phyloP scores from a whole-genome alignment of 768 basidiomycete genomes.

The Lepiota venenata region DNA sequence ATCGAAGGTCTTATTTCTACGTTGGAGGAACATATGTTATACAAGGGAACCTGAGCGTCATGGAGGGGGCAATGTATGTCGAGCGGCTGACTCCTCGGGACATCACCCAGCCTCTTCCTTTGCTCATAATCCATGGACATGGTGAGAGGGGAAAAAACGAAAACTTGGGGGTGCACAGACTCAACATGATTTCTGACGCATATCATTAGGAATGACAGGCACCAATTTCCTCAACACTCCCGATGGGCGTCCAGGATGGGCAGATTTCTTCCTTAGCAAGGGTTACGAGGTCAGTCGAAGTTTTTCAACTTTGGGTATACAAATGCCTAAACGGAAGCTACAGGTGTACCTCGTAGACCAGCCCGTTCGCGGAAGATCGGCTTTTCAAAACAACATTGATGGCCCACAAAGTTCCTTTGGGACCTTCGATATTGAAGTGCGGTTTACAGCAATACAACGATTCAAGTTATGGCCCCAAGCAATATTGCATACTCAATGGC shows the following conservation, averaged over 20 bases:
- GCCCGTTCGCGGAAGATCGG: conserved; percentile 41
- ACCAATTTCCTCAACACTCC: conserved; percentile 51
- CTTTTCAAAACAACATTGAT: conserved; percentile 37
- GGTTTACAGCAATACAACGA: conserved; percentile 38
- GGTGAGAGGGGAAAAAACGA: conserved; percentile 19
- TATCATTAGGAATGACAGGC: conserved; percentile 42
- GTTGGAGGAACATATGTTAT: conserved; percentile 40
- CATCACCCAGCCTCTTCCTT: conserved; percentile 35
- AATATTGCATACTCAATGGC: conserved; percentile 47
- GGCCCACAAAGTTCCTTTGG: conserved; percentile 29
- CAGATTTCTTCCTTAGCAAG: conserved; percentile 47
- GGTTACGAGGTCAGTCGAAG: conserved; percentile 43
- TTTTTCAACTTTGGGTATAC: neutral
- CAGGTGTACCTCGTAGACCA: conserved; percentile 46
- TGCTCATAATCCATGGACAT: conserved; percentile 47
- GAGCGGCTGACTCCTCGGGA: conserved; percentile 43
- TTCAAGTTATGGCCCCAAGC: conserved; percentile 45
- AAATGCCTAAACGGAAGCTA: neutral
- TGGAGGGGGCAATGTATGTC: conserved; percentile 47
- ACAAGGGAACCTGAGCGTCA: conserved; percentile 32
- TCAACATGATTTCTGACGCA: neutral
- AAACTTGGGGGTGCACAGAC: neutral
- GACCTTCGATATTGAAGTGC: conserved; percentile 31
- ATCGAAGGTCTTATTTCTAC: conserved; percentile 47
- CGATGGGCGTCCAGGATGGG: conserved; percentile 52